phyloP scores from a whole-genome alignment of 176 grass and related monocot species.

The Dendrocalamus sinicus region DNA sequence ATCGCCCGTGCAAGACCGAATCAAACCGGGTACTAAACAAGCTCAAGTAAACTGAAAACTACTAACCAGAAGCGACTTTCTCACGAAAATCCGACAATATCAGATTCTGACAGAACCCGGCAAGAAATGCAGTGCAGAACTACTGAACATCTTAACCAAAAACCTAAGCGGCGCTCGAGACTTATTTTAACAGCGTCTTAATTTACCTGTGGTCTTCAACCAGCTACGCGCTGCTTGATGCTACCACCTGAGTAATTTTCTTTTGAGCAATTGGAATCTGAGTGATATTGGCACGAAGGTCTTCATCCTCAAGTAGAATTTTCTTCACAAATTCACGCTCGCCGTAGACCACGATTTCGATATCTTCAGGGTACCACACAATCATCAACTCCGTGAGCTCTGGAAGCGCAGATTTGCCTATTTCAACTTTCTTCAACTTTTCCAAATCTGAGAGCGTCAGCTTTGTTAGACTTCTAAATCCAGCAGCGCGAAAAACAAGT shows the following conservation, averaged over 20 bases:
- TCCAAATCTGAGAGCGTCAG: background rate
- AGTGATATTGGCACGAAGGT: background rate
- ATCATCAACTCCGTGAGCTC: background rate
- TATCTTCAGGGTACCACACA: background rate
- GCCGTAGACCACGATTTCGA: background rate
- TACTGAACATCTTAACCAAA: too few relatives aligned
- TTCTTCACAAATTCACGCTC: background rate
- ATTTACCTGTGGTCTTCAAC: background rate
- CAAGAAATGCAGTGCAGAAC: too few relatives aligned
- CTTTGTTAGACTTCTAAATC: constrained; percentile 31
- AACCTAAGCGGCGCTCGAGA: too few relatives aligned
- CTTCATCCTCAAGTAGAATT: background rate
- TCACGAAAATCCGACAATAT: too few relatives aligned
- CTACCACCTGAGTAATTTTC: background rate
- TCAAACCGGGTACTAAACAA: too few relatives aligned
- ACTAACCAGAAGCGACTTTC: too few relatives aligned
- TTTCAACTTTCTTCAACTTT: background rate
- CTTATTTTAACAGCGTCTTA: too few relatives aligned
- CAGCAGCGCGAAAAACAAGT: background rate
- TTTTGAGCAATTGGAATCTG: background rate
- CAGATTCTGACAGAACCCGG: too few relatives aligned
- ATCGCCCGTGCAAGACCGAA: too few relatives aligned
- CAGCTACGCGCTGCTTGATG: background rate
- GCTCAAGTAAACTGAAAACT: too few relatives aligned
- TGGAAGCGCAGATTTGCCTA: background rate